phyloP scores from a whole-genome alignment of 805 yeast genomes.

The Candida manassasensis region DNA sequence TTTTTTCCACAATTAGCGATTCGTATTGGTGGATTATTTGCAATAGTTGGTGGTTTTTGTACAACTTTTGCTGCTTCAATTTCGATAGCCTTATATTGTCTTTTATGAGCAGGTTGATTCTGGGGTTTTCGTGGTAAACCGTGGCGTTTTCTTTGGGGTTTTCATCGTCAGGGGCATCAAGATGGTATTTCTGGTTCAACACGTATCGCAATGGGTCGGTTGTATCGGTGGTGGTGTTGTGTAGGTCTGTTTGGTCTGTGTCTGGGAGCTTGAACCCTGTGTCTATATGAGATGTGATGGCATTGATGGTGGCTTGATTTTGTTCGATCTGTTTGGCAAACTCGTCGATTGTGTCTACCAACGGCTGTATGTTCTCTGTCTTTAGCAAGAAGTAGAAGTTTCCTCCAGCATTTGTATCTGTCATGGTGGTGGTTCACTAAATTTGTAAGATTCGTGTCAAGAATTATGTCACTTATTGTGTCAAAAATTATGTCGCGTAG shows the following conservation, averaged over 20 bases:
- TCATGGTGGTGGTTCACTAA: background rate
- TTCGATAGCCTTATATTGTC: conserved; percentile 24
- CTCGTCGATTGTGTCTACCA: conserved; percentile 18
- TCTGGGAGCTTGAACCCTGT: conserved; percentile 10
- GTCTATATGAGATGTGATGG: conserved; percentile 21
- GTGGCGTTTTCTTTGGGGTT: conserved; percentile 8
- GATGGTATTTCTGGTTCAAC: conserved; percentile 23
- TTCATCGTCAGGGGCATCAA: conserved; percentile 14
- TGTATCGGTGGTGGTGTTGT: background rate
- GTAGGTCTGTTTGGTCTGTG: background rate
- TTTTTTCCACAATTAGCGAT: conserved; percentile 18
- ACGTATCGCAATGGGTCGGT: conserved; percentile 14
- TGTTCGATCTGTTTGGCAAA: conserved; percentile 18
- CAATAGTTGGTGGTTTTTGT: conserved; percentile 21
- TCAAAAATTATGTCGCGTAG: no score
- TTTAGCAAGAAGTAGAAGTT: conserved; percentile 14
- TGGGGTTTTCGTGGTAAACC: conserved; percentile 10
- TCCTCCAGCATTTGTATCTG: background rate
- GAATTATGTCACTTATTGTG: no score
- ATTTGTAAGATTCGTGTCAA: no score
- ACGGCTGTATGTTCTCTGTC: conserved; percentile 30
- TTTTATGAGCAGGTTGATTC: conserved; percentile 18
- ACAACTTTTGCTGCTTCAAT: conserved; percentile 15
- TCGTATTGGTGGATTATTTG: conserved; percentile 26
- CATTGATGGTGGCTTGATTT: conserved; percentile 21